These are phyloP conservation scores for Candida orba DNA, from an alignment of 805 yeast species.

Conservation along the genomic window DNA sequence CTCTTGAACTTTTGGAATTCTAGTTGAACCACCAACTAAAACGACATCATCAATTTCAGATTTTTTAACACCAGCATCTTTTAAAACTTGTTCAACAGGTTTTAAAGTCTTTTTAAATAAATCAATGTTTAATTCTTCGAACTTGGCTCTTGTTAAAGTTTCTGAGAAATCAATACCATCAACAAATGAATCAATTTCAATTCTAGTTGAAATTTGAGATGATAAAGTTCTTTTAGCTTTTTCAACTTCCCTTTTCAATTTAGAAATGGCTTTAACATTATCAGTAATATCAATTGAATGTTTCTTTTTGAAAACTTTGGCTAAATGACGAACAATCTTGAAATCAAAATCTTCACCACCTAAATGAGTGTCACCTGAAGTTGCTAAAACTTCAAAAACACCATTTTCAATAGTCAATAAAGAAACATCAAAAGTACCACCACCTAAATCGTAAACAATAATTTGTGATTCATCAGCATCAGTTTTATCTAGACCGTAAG, in stretches of 20 bases:
- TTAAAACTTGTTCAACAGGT: conserved; percentile 93
- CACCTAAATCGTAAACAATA: conserved; percentile 91
- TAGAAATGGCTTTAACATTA: conserved; percentile 82
- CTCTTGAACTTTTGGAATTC: conserved; percentile 97
- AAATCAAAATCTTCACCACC: conserved; percentile 97
- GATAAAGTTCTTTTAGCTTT: conserved; percentile 96
- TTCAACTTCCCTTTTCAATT: conserved; percentile 95
- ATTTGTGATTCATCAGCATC: conserved; percentile 75
- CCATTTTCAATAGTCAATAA: conserved; percentile 83
- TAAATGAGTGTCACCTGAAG: conserved; percentile 94
- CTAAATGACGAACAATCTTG: conserved; percentile 81
- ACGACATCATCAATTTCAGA: conserved; percentile 91
- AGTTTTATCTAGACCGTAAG: conserved; percentile 83
- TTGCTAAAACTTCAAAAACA: conserved; percentile 86
- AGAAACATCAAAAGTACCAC: conserved; percentile 96
- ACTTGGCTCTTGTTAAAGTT: conserved; percentile 93
- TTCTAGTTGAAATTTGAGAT: conserved; percentile 90
- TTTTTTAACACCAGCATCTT: conserved; percentile 86
- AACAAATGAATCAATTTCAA: conserved; percentile 90
- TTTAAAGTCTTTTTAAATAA: conserved; percentile 90
- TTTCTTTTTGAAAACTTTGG: conserved; percentile 87
- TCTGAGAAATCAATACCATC: conserved; percentile 96
- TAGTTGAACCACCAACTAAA: conserved; percentile 97
- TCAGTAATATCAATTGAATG: conserved; percentile 74
- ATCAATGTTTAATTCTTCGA: conserved; percentile 92